Evolutionary conservation across 73 alveolate species (phyloP).

Genomic region (Tetrahymena malaccensis): DNA sequence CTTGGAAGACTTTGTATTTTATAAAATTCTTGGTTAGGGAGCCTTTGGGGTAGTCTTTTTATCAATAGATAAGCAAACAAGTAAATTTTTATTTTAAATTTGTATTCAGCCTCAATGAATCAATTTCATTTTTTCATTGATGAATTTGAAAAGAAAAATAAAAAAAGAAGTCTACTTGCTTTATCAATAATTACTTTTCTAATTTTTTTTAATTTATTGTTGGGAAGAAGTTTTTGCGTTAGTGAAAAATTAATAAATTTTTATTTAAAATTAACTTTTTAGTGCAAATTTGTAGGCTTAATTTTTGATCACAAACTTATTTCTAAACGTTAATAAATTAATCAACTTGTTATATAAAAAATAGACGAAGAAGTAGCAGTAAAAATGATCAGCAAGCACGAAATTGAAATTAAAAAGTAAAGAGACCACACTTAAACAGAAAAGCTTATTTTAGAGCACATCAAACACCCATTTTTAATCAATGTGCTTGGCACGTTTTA

Average conservation of each 20-base stretch:
- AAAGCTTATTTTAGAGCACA: constrained; percentile 8
- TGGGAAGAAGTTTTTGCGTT: neutral
- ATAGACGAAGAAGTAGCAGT: constrained; percentile 2
- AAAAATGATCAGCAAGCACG: constrained; percentile 5
- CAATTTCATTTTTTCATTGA: neutral
- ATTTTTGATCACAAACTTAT: neutral
- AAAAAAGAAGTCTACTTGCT: neutral
- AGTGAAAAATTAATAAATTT: too few species aligned
- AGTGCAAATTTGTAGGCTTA: neutral
- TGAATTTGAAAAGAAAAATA: neutral
- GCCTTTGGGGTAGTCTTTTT: constrained; percentile 19
- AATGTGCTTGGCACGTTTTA: constrained; percentile 13
- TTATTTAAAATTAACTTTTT: too few species aligned
- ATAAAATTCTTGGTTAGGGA: constrained; percentile 15
- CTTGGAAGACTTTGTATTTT: neutral
- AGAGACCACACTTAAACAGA: constrained; percentile 5
- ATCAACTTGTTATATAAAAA: neutral
- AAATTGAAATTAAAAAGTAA: neutral
- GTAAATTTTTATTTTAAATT: neutral
- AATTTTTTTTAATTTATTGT: too few species aligned
- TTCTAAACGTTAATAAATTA: neutral
- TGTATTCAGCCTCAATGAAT: neutral
- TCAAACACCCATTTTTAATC: constrained; percentile 18
- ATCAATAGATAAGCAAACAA: constrained; percentile 2
- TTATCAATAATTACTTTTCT: neutral